Evolutionary conservation across 23 red algal species (phyloP), one percentile per base, ranked within the genome.

Genomic region (Pyropia haitanensis): DNA sequence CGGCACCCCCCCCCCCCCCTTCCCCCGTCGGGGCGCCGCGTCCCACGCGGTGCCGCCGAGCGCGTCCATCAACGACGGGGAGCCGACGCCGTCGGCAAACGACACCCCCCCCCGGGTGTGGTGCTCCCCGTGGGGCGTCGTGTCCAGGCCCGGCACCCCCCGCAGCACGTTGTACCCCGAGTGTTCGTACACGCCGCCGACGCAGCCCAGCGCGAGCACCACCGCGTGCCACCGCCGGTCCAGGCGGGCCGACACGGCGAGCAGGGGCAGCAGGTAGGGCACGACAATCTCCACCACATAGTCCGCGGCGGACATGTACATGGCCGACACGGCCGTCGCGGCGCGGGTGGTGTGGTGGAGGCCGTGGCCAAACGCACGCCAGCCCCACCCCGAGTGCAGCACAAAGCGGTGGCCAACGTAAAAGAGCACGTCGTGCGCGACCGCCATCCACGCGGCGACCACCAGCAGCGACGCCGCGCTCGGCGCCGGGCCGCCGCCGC

Each of bases 131-230:
- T 96, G 91, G 50, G 82, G 68, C 14, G 53, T 44, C 8, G 85
- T 89, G 70, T 71, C 77, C 24, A 90, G 56, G n/a, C 56, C 69
- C 46, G 78, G 63, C 18, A 96, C 53, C n/a, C 51, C 27, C 26
- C 67, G 75, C 22, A 66, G 79, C 80, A 96, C 85, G 69, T 96
- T 90, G 58, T 89, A 96, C 44, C 91, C 91, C 18, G 84, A 90
- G 67, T 96, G 91, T 61, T 96, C 91, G 65, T 96, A 90, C 26
- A 89, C 62, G 4, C 91, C 91, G 1, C 91, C 91, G 18, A 96
- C 21, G 18, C 70, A 72, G 16, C 91, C 91, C 5, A 81, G 18
- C 53, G 79, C 39, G 17, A 88, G 66, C 18, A 86, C 22, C 21
- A 61, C 53, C 2, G 65, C 58, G 46, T 76, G 54, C 14, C 66